Conservation (phyloP, 345 rosid species). For the Pelargonium nanum region DNA sequence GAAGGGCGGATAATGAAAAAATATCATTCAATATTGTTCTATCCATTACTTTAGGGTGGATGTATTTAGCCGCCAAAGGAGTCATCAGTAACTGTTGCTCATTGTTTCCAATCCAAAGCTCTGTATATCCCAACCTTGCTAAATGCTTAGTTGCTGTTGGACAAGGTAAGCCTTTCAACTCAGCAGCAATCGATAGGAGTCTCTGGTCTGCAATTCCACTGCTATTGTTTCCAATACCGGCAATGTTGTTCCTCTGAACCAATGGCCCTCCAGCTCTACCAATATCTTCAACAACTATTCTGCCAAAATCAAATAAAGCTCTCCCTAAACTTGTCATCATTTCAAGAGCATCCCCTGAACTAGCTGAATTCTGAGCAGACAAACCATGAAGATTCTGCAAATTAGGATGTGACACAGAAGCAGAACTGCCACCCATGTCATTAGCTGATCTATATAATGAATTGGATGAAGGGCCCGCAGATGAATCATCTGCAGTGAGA, state of each 20-base stretch:
- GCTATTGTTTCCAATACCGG: constrained; percentile 21
- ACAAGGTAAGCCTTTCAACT: constrained; percentile 73
- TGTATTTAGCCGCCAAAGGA: constrained; percentile 61
- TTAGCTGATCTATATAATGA: constrained; percentile 13
- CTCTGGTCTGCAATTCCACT: constrained; percentile 32
- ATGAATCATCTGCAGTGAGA: constrained; percentile 18
- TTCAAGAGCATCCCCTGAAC: constrained; percentile 93
- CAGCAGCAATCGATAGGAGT: constrained; percentile 40
- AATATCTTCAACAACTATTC: constrained; percentile 87
- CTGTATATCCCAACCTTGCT: constrained; percentile 52
- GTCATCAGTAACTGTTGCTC: constrained; percentile 75
- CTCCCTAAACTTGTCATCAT: constrained; percentile 84
- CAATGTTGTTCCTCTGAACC: constrained; percentile 21
- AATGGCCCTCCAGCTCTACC: constrained; percentile 54
- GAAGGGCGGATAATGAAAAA: constrained; percentile 42
- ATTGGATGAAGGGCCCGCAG: constrained; percentile 17
- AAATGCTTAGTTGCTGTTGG: constrained; percentile 75
- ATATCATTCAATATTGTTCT: constrained; percentile 54
- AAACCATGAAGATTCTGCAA: constrained; percentile 17
- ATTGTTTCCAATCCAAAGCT: constrained; percentile 77
- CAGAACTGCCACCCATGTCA: constrained; percentile 29
- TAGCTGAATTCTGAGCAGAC: constrained; percentile 33
- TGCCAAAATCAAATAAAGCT: constrained; percentile 86
- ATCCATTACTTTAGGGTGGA: constrained; percentile 69
- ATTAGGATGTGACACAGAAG: constrained; percentile 23